Base-by-base conservation (phyloP, 2,329 filamentous ascomycete genomes). In the Fusarium burgessii region DNA sequence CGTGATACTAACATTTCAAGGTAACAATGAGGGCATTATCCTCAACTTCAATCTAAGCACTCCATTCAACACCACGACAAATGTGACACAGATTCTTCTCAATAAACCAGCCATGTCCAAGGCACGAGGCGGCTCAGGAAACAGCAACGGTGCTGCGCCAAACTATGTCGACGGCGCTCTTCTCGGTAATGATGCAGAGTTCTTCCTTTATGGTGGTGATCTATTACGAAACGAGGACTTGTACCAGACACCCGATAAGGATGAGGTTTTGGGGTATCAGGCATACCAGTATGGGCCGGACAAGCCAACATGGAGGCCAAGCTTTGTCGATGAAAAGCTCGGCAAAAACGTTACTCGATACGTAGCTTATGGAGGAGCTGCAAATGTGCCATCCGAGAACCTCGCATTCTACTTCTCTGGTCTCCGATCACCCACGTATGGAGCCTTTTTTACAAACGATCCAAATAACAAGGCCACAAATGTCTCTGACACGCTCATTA, bases 371-470 rank as follows among this genome's bases (percentile, higher is more conserved):
- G 91, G 92, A 20, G 91, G 87, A 4, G 86, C 85, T 1, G 89
- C 85, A 14, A 92, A 84, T 45, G 89, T 88, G 0, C 91, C 91
- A 0, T 92, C 90, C 1, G 91, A 93, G 78, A 90, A 92, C 68
- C 85, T 89, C 71, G 90, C 90, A 0, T 93, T 89, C 82, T 93
- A 93, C 72, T 92, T 93, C 70, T 88, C 89, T 1, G 92, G 92
- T 0, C 80, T 91, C 78, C 86, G 82, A 17, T 84, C 88, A 0
- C 78, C 82, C 1, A 78, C 79, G 15, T 84, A 81, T 73, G 89
- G 88, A 0, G 79, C 83, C 0, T 85, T 92, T 45, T 84, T 82
- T 60, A 74, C 76, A 4, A 78, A 76, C 13, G 56, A 63, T 2
- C 17, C n/a, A 8, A 81, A 84, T 33, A 74, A 78, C 0, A 80